phyloP scores from a whole-genome alignment of 352 stramenopile species.

The Globisporangium acanthophoron region DNA sequence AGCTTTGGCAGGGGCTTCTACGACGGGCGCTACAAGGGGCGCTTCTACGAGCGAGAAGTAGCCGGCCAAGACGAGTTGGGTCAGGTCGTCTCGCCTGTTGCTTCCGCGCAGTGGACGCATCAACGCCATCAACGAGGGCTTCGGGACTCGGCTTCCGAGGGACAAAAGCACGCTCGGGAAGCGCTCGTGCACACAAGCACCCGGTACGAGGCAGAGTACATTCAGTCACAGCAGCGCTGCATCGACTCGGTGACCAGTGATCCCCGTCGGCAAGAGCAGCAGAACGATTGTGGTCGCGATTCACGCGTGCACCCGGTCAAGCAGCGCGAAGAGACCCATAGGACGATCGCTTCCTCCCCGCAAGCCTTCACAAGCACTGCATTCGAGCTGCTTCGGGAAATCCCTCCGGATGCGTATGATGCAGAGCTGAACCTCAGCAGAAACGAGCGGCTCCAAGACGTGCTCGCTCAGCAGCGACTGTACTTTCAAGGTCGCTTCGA shows the following conservation, averaged over 20 bases:
- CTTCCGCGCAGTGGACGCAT: not conserved
- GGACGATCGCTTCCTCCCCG: not conserved
- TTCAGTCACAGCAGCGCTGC: not conserved
- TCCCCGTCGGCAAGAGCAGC: not conserved
- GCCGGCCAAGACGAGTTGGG: not conserved
- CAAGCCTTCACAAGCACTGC: not conserved
- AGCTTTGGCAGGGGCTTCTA: conserved; percentile 1
- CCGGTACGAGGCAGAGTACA: not conserved
- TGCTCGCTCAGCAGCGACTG: not conserved
- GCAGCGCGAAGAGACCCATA: not conserved
- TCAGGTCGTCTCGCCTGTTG: not conserved
- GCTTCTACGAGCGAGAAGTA: not conserved
- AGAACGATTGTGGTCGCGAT: not conserved
- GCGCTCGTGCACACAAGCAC: not conserved
- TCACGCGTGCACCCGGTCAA: not conserved
- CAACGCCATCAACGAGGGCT: not conserved
- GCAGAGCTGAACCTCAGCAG: not conserved
- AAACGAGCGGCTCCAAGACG: not conserved
- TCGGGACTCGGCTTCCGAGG: not conserved
- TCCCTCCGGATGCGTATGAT: not conserved
- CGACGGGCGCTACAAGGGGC: conserved; percentile 3
- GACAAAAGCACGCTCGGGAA: not conserved
- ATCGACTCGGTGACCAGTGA: not conserved
- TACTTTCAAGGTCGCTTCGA: not conserved
- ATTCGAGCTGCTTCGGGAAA: not conserved